phyloP scores from a whole-genome alignment of 495 filamentous ascomycete genomes.

The Trichoderma erinaceum region DNA sequence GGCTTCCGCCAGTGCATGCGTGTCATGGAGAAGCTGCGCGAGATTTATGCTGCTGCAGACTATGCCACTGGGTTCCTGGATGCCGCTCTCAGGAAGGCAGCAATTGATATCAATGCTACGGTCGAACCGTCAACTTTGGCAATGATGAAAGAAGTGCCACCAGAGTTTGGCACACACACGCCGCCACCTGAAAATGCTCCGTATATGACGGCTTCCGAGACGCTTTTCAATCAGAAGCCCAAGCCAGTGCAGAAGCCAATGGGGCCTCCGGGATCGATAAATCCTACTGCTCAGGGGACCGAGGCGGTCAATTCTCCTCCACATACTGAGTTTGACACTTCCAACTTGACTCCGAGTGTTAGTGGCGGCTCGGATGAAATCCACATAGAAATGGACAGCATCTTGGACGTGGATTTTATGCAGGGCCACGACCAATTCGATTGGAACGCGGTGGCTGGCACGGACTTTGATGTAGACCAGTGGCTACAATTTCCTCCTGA shows the following conservation, averaged over 20 bases:
- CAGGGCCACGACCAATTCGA: conserved; percentile 31
- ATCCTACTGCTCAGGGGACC: conserved; percentile 8
- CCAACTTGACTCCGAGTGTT: conserved; percentile 26
- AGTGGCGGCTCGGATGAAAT: conserved; percentile 23
- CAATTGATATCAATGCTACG: conserved; percentile 43
- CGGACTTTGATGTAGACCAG: conserved; percentile 39
- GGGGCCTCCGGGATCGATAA: conserved; percentile 19
- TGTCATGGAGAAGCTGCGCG: conserved; percentile 71
- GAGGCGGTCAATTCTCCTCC: conserved; percentile 26
- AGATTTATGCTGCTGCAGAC: conserved; percentile 81
- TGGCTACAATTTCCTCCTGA: conserved; percentile 40
- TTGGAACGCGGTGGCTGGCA: conserved; percentile 32
- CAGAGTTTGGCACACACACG: conserved; percentile 21
- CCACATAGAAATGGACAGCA: conserved; percentile 18
- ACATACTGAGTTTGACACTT: conserved; percentile 26
- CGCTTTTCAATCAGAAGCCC: conserved; percentile 21
- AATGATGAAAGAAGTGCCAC: conserved; percentile 10
- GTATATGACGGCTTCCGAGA: conserved; percentile 28
- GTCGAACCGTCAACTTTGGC: not conserved
- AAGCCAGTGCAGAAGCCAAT: not conserved
- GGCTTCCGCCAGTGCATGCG: conserved; percentile 83
- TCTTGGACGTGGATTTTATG: conserved; percentile 27
- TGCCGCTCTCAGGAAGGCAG: conserved; percentile 73
- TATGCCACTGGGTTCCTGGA: conserved; percentile 81
- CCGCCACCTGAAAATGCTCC: conserved; percentile 38